A percentile compares a stretch with the other conserved stretches of the same genome.
Conservation (phyloP, 805 yeast species). For the Sungouiella thailandica region DNA sequence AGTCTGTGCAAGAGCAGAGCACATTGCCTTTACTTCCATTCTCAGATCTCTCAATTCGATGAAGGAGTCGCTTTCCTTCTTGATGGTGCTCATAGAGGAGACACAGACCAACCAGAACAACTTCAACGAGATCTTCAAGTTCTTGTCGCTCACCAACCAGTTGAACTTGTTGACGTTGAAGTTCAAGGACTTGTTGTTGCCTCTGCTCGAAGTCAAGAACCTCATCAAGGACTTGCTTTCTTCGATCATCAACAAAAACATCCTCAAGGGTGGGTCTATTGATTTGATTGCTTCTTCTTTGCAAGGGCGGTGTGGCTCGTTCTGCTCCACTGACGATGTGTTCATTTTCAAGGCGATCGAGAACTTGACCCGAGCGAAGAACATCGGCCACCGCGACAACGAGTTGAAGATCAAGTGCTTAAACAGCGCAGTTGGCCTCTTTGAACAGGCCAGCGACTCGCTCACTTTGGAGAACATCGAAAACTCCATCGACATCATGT, state of each 20-base stretch:
- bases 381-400: slow-evolving; percentile 62
- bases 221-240: slow-evolving; percentile 82
- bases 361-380: slow-evolving; percentile 81
- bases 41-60: slow-evolving; percentile 69
- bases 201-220: slow-evolving; percentile 54
- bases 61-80: slow-evolving; percentile 86
- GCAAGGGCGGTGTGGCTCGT: slow-evolving; percentile 91
- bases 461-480: slow-evolving; percentile 74
- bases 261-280: slow-evolving; percentile 87
- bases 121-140: slow-evolving; percentile 65
- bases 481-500: slow-evolving; percentile 75
- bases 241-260: slow-evolving; percentile 82
- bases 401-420: slow-evolving; percentile 65
- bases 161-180: slow-evolving; percentile 58
- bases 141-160: slow-evolving; percentile 64
- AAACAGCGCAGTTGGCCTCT: slow-evolving; percentile 66
- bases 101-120: slow-evolving; percentile 37
- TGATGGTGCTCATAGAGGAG: slow-evolving; percentile 78
- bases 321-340: slow-evolving; percentile 91
- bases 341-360: slow-evolving; percentile 92
- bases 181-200: slow-evolving; percentile 75
- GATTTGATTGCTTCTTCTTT: slow-evolving; percentile 82
- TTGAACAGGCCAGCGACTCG: slow-evolving; percentile 75
- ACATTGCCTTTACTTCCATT: slow-evolving; percentile 77
- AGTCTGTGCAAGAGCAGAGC: slow-evolving; percentile 82